These are phyloP conservation scores for Aspergillus eucalypticola DNA, from an alignment of 2,329 filamentous ascomycete genomes.

Conservation along the genomic window DNA sequence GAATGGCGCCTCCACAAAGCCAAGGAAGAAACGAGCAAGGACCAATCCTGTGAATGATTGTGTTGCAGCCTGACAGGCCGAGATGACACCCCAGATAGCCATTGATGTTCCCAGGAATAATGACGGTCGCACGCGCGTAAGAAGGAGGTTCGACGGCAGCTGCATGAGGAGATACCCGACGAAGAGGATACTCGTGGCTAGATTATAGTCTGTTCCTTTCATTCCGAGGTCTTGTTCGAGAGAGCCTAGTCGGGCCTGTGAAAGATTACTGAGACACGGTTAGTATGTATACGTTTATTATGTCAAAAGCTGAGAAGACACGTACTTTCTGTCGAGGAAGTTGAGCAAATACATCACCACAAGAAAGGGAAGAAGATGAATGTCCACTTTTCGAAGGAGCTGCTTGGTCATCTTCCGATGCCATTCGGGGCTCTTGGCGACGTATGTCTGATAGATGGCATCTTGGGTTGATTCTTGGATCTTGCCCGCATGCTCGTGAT, in stretches of 20 bases:
- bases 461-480: constrained; percentile 18
- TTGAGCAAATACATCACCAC: constrained; percentile 36
- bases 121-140: constrained; percentile 57
- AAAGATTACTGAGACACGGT: constrained; percentile 45
- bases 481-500: neutral
- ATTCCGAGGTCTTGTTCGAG: constrained; percentile 57
- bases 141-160: constrained; percentile 60
- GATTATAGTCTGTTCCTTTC: constrained; percentile 59
- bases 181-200: constrained; percentile 57
- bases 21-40: constrained; percentile 44
- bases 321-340: constrained; percentile 35
- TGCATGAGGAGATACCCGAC: constrained; percentile 64
- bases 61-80: constrained; percentile 36
- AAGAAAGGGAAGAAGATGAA: constrained; percentile 31
- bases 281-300: no score
- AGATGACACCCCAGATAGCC: constrained; percentile 39
- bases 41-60: constrained; percentile 46
- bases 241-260: constrained; percentile 56
- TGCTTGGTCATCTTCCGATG: constrained; percentile 27
- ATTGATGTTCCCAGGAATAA: constrained; percentile 52
- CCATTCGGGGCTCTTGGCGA: constrained; percentile 28
- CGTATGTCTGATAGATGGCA: constrained; percentile 30
- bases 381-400: constrained; percentile 31
- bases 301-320: neutral
- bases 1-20: constrained; percentile 49